phyloP scores from a whole-genome alignment of 179 eudicot genomes.

The Amaranthus tricolor region DNA sequence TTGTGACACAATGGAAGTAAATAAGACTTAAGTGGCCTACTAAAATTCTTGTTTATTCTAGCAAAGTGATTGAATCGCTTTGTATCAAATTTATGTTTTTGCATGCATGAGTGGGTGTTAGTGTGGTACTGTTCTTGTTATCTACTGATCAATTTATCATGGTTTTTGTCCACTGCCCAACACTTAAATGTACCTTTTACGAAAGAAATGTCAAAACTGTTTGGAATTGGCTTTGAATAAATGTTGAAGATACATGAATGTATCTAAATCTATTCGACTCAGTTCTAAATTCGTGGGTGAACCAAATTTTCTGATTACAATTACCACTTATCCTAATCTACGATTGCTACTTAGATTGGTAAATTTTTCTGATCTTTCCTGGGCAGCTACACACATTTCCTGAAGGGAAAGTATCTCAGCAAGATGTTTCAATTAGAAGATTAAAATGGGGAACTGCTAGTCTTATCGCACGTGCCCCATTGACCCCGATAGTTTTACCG shows the following conservation, averaged over 20 bases:
- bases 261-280: neutral
- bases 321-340: neutral
- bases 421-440: slow-evolving; percentile 70
- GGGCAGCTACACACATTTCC: slow-evolving; percentile 90
- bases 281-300: too few relatives aligned
- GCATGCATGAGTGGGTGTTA: too few relatives aligned
- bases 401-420: slow-evolving; percentile 85
- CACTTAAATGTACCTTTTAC: neutral
- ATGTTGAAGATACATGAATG: neutral
- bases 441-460: slow-evolving; percentile 99
- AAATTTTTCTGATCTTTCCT: slow-evolving; percentile 12
- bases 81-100: too few relatives aligned
- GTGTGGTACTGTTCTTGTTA: neutral
- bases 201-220: neutral
- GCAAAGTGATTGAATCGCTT: too few relatives aligned
- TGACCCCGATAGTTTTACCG: slow-evolving; percentile 87
- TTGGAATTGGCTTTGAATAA: neutral
- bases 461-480: slow-evolving; percentile 80
- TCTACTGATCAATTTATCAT: neutral
- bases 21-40: neutral
- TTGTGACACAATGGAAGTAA: neutral
- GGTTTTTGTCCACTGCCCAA: neutral
- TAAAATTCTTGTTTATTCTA: too few relatives aligned
- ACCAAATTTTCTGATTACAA: too few relatives aligned
- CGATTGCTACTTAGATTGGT: slow-evolving; percentile 2